Evolutionary conservation across 2,329 filamentous ascomycete species (phyloP), one percentile per base, ranked within the genome.

Genomic region (Davidsoniella neocaledoniae): DNA sequence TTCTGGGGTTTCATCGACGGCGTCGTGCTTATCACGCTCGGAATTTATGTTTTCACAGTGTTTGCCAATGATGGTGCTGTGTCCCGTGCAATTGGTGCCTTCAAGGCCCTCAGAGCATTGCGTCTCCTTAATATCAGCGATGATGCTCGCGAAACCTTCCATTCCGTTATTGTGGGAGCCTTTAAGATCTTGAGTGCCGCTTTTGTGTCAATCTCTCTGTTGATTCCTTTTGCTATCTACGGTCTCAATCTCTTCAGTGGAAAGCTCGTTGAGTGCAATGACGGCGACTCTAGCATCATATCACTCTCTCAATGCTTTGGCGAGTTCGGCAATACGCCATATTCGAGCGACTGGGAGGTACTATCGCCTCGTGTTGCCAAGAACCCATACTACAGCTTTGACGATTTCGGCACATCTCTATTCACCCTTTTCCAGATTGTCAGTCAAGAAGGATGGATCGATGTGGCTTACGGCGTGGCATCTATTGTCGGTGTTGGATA

Each of bases 391-490:
- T 96, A 83, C 65, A 83, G 83, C 62, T 98, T 98, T 60, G 91
- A 98, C 63, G 83, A 93, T 60, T 98, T 98, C 59, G 85, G 83
- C n/a, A 77, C 85, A 49, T 83, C 90, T 0, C 72, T 98, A 33
- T 96, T 96, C 68, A 93, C 94, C 54, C 83, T 98, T 53, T 98
- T 95, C 68, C 88, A 96, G 63, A 95, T 98, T 64, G 90, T 96
- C 40, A 96, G 90, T 48, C 91, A 98, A 64, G 93, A 98, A 70
- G 91, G 91, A 33, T 98, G 93, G 91, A 80, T 81, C 9, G 87
- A 94, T 62, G 86, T 94, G n/a, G 85, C 91, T 61, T 88, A 84
- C 68, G 75, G 77, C 33, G 82, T 81, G 1, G 84, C 94, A 67
- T 77, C 79, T 29, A 91, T 96, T 56, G 88, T 81, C 1, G 86